Evolutionary conservation across 306 rosid genomes (phyloP).

Genomic region (Sicyos baderoa): DNA sequence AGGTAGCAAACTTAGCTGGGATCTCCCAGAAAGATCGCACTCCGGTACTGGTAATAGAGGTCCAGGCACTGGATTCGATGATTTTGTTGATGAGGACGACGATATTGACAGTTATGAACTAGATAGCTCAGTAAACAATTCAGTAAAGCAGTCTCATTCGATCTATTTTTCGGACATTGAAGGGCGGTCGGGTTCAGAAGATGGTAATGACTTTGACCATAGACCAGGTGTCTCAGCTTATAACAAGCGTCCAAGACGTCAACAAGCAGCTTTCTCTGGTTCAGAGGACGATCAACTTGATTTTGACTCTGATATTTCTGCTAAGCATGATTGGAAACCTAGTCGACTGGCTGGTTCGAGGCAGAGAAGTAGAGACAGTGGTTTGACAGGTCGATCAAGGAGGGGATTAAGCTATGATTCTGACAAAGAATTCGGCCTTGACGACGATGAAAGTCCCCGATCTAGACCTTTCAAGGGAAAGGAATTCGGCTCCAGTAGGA

Average conservation of each 20-base stretch:
- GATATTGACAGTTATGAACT: constrained; percentile 81
- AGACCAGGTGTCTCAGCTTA: constrained; percentile 29
- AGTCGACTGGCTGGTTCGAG: constrained; percentile 44
- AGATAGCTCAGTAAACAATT: constrained; percentile 38
- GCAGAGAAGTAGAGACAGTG: constrained; percentile 38
- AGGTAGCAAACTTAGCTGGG: constrained; percentile 40
- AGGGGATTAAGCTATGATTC: constrained; percentile 72
- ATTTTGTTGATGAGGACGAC: constrained; percentile 81
- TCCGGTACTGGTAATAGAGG: constrained; percentile 35
- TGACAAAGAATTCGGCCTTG: constrained; percentile 58
- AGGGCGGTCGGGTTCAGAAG: constrained; percentile 43
- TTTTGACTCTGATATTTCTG: constrained; percentile 36
- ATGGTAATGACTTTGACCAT: constrained; percentile 27
- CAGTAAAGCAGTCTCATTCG: constrained; percentile 38
- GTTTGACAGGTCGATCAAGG: constrained; percentile 35
- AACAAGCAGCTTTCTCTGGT: constrained; percentile 36
- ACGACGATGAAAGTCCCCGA: constrained; percentile 37
- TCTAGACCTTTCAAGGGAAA: constrained; percentile 35
- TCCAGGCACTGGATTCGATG: constrained; percentile 76
- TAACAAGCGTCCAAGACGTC: constrained; percentile 30
- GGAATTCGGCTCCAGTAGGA: constrained; percentile 29
- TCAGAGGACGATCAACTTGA: constrained; percentile 53
- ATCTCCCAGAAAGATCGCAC: constrained; percentile 40
- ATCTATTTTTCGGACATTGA: constrained; percentile 47
- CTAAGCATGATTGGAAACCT: constrained; percentile 54